Evolutionary conservation across 2,329 filamentous ascomycete species (phyloP).

Genomic region (Fusarium tricinctum): DNA sequence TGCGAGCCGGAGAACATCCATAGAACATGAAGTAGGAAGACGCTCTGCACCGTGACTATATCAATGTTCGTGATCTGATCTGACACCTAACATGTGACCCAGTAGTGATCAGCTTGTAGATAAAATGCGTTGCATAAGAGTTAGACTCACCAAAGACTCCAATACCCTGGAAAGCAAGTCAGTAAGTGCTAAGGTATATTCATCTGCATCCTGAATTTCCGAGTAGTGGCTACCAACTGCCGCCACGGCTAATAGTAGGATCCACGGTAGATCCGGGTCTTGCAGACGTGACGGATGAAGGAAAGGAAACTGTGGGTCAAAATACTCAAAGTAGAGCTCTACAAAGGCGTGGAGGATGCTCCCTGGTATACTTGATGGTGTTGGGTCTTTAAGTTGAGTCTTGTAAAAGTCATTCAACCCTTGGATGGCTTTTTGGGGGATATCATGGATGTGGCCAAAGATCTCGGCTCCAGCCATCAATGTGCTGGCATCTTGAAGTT

Average conservation of each 20-base stretch:
- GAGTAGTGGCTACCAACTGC: constrained; percentile 5
- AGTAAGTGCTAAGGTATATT: rapidly evolving
- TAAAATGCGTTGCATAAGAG: no score
- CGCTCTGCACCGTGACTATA: not conserved
- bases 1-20: not conserved
- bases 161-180: not conserved
- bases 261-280: rapidly evolving
- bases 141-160: not conserved
- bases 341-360: not conserved
- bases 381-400: rapidly evolving
- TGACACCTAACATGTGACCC: not conserved
- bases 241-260: rapidly evolving
- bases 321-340: constrained; percentile 9
- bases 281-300: not conserved
- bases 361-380: rapidly evolving
- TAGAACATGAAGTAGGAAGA: not conserved
- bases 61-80: not conserved
- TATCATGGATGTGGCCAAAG: not conserved
- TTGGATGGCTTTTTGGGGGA: not conserved
- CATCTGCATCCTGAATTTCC: rapidly evolving
- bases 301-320: not conserved
- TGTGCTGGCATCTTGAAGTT: rapidly evolving
- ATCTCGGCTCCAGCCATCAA: constrained; percentile 4
- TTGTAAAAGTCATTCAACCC: not conserved
- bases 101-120: no score